Percentiles rank a stretch among this genome's conserved stretches.
Evolutionary conservation across 768 basidiomycete genomes (phyloP).

Genomic region (Russula vinacea): DNA sequence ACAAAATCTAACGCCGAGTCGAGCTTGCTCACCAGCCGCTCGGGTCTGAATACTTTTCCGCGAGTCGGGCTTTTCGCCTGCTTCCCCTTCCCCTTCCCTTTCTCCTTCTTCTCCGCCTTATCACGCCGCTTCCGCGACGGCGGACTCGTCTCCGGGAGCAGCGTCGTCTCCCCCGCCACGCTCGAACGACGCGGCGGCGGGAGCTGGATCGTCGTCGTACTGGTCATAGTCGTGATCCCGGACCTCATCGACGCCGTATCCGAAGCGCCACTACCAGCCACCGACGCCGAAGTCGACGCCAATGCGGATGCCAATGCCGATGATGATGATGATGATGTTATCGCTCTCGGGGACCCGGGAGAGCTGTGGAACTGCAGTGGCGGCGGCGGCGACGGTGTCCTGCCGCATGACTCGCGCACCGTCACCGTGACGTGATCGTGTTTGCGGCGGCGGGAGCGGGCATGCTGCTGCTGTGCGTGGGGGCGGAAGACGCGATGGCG

Average conservation of each 20-base stretch:
- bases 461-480: neutral
- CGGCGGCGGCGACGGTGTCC: neutral
- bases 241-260: conserved; percentile 1
- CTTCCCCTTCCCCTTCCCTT: conserved; percentile 4
- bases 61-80: conserved; percentile 7
- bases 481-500: neutral
- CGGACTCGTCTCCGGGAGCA: neutral
- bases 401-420: neutral
- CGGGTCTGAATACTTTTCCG: conserved; percentile 24
- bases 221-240: neutral
- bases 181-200: conserved; percentile 13
- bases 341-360: neutral
- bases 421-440: conserved; percentile 23
- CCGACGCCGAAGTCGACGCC: neutral
- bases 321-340: neutral
- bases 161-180: neutral
- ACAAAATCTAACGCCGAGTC: conserved; percentile 29
- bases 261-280: neutral
- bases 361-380: neutral
- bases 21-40: conserved; percentile 23
- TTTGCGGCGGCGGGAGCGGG: neutral
- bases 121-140: neutral
- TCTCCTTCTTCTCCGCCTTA: conserved; percentile 11
- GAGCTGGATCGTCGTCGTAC: conserved; percentile 2
- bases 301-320: neutral